Percentiles rank a stretch among this genome's conserved stretches.
phyloP scores from a whole-genome alignment of 208 protist genomes.

The Crithidia bombi region DNA sequence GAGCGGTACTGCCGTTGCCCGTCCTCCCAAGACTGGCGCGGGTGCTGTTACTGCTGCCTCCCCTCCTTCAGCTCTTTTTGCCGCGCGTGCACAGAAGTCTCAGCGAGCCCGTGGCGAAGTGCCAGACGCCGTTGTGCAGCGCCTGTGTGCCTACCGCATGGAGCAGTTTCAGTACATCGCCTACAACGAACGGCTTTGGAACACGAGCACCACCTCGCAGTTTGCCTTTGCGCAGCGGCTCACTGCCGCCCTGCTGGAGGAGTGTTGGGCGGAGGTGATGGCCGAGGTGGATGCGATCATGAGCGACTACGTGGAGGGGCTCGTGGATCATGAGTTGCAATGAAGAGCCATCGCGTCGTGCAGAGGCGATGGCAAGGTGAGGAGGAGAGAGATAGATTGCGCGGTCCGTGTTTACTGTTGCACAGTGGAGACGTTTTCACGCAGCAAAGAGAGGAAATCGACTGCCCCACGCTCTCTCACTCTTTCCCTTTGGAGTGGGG shows the following conservation, averaged over 20 bases:
- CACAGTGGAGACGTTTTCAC: too few species aligned
- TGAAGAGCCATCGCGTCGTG: too few species aligned
- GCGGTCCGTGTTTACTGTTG: too few species aligned
- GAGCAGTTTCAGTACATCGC: slow-evolving; percentile 81
- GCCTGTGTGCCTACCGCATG: slow-evolving; percentile 67
- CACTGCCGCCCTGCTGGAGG: slow-evolving; percentile 70
- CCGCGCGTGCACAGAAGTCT: not conserved
- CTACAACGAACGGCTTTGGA: slow-evolving; percentile 86
- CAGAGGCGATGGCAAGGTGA: too few species aligned
- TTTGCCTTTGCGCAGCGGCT: slow-evolving; percentile 84
- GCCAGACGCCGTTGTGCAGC: slow-evolving; percentile 65
- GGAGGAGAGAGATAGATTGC: too few species aligned
- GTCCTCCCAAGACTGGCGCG: not conserved
- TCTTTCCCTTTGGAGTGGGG: too few species aligned
- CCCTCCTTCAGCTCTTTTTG: not conserved
- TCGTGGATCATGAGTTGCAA: slow-evolving; percentile 84
- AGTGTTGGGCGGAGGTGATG: slow-evolving; percentile 81
- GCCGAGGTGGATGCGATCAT: slow-evolving; percentile 76
- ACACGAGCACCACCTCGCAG: slow-evolving; percentile 81
- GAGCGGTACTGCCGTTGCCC: not conserved
- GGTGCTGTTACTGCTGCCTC: not conserved
- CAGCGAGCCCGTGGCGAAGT: slow-evolving; percentile 53
- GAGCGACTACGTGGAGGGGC: slow-evolving; percentile 88
- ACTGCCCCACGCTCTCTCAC: too few species aligned
- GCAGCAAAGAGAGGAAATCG: too few species aligned